Evolutionary conservation across 129 eudicot species (phyloP), one percentile per base, ranked within the genome.

Genomic region (Deinandra increscens): DNA sequence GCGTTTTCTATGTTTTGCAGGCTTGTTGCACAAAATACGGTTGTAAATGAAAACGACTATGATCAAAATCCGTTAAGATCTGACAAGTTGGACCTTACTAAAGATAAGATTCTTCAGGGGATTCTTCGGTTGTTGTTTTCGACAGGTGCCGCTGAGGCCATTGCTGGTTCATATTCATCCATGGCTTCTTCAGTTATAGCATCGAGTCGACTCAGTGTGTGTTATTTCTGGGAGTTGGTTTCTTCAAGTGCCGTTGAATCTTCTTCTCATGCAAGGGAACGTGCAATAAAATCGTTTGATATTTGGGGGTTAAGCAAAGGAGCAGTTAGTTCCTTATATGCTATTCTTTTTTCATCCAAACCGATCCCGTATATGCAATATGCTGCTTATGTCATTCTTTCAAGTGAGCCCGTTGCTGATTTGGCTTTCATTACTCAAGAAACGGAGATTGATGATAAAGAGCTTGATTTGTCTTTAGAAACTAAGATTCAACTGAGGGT

Each of bases 241-340:
- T 86, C 94, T 43, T 78, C 81, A n/a, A 68, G 74, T 66, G 91
- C 81, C 46, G 75, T 84, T 56, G 87, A 83, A 55, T 87, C 96
- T 20, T 87, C 93, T 55, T 42, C 87, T 67, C 76, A 64, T 72
- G 89, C 96, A 66, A 85, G 89, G 71, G 91, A 84, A 20, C 83
- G 86, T 58, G 94, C 99, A 43, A 53, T 87, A 42, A 90, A 82
- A 67, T 87, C 99, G 4, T 78, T 89, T 67, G 97, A 90, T 60
- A 83, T 89, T 26, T 94, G 99, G 99, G 99, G 99, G 55, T 79
- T 94, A 50, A 87, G 86, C 74, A 87, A 80, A 77, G 99, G 91
- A 64, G 87, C 94, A 10, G 73, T 94, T 72, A 84, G 88, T 79
- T 87, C 99, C 4, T 75, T 94, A 76, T 87, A 87, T 78, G 94